phyloP scores from a whole-genome alignment of 192 early-diverging fungal species.

The Dissophora ornata region DNA sequence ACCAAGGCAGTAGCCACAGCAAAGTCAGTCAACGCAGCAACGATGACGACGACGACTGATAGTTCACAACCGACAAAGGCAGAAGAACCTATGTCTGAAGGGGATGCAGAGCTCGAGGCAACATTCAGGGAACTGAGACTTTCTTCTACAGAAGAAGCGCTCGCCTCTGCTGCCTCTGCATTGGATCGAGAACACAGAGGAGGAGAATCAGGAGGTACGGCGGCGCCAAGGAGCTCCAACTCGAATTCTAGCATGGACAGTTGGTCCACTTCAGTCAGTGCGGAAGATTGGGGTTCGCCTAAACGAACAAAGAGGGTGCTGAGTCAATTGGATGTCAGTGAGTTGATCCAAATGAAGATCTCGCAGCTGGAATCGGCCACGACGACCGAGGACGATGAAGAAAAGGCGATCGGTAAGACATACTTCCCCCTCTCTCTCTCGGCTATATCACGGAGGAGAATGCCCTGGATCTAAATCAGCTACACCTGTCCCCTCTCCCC shows the following conservation, averaged over 20 bases:
- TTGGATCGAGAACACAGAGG: background rate
- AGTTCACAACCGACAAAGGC: background rate
- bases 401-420: slow-evolving; percentile 64
- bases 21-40: background rate
- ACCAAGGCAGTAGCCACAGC: too few species aligned
- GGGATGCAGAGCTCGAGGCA: slow-evolving; percentile 13
- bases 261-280: too few species aligned
- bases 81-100: background rate
- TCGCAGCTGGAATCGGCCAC: slow-evolving; percentile 64
- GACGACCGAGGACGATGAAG: slow-evolving; percentile 66
- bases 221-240: background rate
- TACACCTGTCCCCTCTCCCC: too few species aligned
- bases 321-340: slow-evolving; percentile 63
- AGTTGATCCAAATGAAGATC: slow-evolving; percentile 68
- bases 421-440: too few species aligned
- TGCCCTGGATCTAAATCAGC: too few species aligned
- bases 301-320: slow-evolving; percentile 47
- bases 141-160: slow-evolving; percentile 2
- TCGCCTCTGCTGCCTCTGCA: background rate
- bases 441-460: too few species aligned
- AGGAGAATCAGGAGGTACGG: background rate
- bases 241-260: background rate
- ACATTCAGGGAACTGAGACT: slow-evolving; percentile 4
- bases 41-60: background rate
- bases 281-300: background rate